Base-by-base conservation (phyloP, 2,329 filamentous ascomycete species). In the Penicillium hordei region DNA sequence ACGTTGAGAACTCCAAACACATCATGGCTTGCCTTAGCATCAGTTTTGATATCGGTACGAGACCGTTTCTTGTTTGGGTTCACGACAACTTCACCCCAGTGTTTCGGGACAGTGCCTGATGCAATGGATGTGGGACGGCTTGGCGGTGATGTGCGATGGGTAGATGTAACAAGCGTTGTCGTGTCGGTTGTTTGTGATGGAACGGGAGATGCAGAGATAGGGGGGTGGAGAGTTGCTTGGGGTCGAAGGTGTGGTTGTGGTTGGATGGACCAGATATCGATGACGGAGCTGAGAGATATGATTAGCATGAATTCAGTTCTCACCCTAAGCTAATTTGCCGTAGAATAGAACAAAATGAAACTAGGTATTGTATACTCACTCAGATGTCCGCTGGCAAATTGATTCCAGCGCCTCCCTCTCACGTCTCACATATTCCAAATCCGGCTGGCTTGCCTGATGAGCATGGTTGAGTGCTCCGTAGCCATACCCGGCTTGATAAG, bases 361-460 rank as follows among this genome's bases (percentile, higher is more conserved):
- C 17, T 42, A 7, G 10, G 10, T 4, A 17, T 12, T 12, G 19
- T 21, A 29, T 38, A 68, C 74, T 70, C 60, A 79, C 77, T 79
- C 77, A n/a, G 77, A 79, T 52, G 77, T 74, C 48, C 74, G 70
- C 61, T 79, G 77, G 63, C 77, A 79, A 60, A 79, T 79, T 5
- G 75, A 74, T 59, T 79, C 76, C 40, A 79, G 64, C 8, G 76
- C 77, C 63, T 79, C 77, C 42, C 76, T 68, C 60, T 79, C 77
- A 36, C 75, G 75, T 59, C 73, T 76, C 59, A 76, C 60, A 55
- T 73, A 72, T 60, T 78, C 75, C 6, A 75, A 69, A 64, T 79
- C 76, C 4, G 75, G 72, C 31, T 77, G 72, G 53, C 71, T 71
- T 27, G 64, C 62, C 39, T 75, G 74, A 17, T 72, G 70, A 19